phyloP scores from a whole-genome alignment of 345 rosid genomes.

The Erucastrum elatum region DNA sequence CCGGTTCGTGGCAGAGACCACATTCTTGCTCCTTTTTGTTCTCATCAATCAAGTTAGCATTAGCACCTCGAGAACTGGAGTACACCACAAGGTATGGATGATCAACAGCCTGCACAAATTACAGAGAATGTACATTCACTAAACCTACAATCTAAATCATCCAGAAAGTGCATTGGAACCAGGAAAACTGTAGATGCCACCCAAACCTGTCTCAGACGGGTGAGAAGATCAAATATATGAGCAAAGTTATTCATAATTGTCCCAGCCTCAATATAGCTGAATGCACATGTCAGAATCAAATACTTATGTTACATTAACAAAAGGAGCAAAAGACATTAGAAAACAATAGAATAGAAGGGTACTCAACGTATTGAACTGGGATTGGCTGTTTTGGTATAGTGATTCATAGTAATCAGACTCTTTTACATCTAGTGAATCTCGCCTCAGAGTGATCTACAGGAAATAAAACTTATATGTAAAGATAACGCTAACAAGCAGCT shows the following conservation, averaged over 20 bases:
- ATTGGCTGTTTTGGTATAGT: conserved; percentile 74
- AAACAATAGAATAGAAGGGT: not conserved
- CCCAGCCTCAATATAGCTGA: conserved; percentile 81
- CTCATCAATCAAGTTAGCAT: conserved; percentile 37
- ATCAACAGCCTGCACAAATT: conserved; percentile 78
- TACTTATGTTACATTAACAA: conserved; percentile 9
- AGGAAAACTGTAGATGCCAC: conserved; percentile 18
- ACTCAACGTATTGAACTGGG: conserved; percentile 86
- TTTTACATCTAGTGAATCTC: conserved; percentile 74
- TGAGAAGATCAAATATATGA: conserved; percentile 93
- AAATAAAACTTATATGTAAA: not conserved
- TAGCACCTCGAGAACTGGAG: conserved; percentile 55
- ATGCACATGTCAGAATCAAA: conserved; percentile 11
- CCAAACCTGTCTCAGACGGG: conserved; percentile 90
- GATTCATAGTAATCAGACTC: conserved; percentile 90
- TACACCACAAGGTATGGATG: conserved; percentile 95
- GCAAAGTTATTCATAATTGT: conserved; percentile 90
- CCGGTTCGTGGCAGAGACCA: conserved; percentile 77
- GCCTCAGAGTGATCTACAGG: conserved; percentile 72
- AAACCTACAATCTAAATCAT: conserved; percentile 14
- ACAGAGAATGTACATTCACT: conserved; percentile 21
- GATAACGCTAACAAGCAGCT: conserved; percentile 9
- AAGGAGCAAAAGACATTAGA: conserved; percentile 14
- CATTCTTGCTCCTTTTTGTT: conserved; percentile 53
- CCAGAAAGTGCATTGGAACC: conserved; percentile 11